A percentile compares a stretch with the other conserved stretches of the same genome.
Conservation (phyloP, 495 filamentous ascomycete species). For the Penicillium robsamsonii region DNA sequence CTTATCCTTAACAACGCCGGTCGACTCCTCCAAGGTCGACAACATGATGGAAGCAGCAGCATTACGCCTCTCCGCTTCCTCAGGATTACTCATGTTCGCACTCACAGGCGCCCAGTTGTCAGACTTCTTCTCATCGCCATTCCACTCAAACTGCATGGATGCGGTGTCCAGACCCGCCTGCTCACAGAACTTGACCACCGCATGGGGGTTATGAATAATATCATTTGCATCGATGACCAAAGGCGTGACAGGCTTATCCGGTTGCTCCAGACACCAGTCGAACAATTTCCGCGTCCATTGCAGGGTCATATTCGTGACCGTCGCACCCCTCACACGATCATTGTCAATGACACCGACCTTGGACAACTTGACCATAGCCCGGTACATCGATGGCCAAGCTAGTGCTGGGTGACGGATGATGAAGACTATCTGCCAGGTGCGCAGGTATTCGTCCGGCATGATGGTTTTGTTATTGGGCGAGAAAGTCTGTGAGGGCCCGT, state of each 20-base stretch:
- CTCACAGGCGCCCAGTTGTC: conserved; percentile 5
- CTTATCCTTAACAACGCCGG: conserved; percentile 37
- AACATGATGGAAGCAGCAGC: conserved; percentile 25
- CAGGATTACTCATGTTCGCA: background rate
- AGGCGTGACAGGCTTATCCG: conserved; percentile 20
- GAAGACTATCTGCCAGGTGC: conserved; percentile 36
- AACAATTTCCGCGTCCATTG: conserved; percentile 34
- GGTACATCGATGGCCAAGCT: conserved; percentile 36
- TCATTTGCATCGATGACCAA: conserved; percentile 47
- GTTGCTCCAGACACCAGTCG: conserved; percentile 32
- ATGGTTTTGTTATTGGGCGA: conserved; percentile 37
- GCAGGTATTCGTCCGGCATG: conserved; percentile 41
- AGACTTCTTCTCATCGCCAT: conserved; percentile 10
- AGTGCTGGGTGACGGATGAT: conserved; percentile 46
- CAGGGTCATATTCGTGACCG: conserved; percentile 28
- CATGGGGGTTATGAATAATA: conserved; percentile 32
- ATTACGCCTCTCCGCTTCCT: background rate
- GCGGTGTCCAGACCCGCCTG: conserved; percentile 34
- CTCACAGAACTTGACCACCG: conserved; percentile 33
- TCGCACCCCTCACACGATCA: conserved; percentile 7
- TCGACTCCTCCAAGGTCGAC: conserved; percentile 32
- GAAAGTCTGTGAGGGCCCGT: conserved; percentile 16
- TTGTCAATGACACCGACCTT: conserved; percentile 16
- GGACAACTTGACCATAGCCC: conserved; percentile 26
- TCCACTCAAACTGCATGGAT: conserved; percentile 40